phyloP scores from a whole-genome alignment of 768 basidiomycete species.

The Mycena olivaceomarginata region DNA sequence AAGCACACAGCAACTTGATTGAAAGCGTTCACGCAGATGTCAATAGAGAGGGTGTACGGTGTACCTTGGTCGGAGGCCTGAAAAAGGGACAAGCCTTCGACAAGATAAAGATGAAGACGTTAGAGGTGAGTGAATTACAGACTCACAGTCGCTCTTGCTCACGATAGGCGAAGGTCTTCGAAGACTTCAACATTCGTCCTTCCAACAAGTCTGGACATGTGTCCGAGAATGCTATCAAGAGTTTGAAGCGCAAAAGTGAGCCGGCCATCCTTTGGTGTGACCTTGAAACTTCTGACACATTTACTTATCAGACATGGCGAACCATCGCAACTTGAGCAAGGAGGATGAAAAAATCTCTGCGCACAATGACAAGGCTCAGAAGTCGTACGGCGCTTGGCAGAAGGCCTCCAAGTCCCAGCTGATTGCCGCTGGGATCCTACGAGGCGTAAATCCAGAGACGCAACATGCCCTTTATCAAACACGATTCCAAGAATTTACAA shows the following conservation, averaged over 20 bases:
- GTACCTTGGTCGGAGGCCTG: background rate
- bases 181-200: background rate
- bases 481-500: too few relatives aligned
- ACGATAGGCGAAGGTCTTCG: background rate
- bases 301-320: background rate
- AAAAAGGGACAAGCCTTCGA: background rate
- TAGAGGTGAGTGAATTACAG: background rate
- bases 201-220: background rate
- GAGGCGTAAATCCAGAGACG: too few relatives aligned
- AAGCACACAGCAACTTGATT: background rate
- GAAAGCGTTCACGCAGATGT: background rate
- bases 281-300: background rate
- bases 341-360: background rate
- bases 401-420: background rate
- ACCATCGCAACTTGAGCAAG: background rate
- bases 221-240: background rate
- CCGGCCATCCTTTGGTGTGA: too few relatives aligned
- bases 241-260: background rate
- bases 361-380: slow-evolving; percentile 1
- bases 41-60: background rate
- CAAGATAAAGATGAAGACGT: background rate
- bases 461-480: too few relatives aligned
- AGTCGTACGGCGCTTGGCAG: background rate
- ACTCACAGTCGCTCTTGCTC: background rate
- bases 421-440: too few relatives aligned